Evolutionary conservation across 441 rosid genomes (phyloP), one percentile per base, ranked within the genome.

Genomic region (Pelargonium cotyledonis): DNA sequence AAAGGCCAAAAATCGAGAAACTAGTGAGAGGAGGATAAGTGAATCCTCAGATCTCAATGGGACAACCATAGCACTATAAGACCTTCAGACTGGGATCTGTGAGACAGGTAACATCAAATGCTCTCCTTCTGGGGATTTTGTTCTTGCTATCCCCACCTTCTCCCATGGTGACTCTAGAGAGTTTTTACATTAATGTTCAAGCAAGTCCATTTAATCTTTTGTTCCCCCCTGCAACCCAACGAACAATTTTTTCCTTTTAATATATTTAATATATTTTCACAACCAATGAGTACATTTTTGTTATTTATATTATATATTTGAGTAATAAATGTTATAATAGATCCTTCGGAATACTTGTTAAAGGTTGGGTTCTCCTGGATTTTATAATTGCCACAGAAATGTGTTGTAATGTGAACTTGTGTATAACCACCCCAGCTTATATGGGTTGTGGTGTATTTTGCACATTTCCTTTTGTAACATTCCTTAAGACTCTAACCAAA

Each of bases 1-100:
- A 16, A 53, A 53, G 55, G 55, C 55, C 10, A 5, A 53, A 53
- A 53, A 53, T 53, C 21, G 2, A 53, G 47, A 5, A 18, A 49
- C 55, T 49, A 12, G n/a, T 49, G 23, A 53, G 60, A 5, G 19
- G 60, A 15, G 19, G 19, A 53, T n/a, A 7, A 53, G 21, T 7
- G 60, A 53, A n/a, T 53, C 60, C 60, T 53, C 60, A n/a, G 8
- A 16, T 53, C 60, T 53, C 21, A 53, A 7, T 53, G 60, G 60
- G 15, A 53, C 19, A 18, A 53, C 21, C 19, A 4, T 18, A 53
- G 60, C 60, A 53, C 7, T 53, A 4, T 53, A 53, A 16, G 3
- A 53, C 15, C n/a, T 11, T 47, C 60, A 53, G 60, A 15, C 15
- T 15, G 3, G 60, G 60, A 53, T 53, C 19, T 53, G 15, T n/a